These are phyloP conservation scores for Vanrija sp. DNA, from an alignment of 1,284 basidiomycete genomes.

Conservation along the genomic window DNA sequence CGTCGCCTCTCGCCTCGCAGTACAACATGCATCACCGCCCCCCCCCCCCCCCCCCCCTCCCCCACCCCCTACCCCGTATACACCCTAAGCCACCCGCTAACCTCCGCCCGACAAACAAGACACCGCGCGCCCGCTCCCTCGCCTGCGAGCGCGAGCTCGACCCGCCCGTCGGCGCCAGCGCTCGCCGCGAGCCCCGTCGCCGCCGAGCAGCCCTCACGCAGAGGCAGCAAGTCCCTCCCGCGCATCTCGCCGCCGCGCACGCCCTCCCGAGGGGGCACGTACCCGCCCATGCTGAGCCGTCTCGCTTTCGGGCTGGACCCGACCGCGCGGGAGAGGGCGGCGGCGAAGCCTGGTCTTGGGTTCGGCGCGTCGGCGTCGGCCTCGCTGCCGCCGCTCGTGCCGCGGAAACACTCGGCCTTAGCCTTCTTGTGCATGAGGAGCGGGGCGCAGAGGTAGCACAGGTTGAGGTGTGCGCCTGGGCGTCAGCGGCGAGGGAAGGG, in stretches of 20 bases:
- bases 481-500: neutral
- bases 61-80: constrained; percentile 7
- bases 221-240: constrained; percentile 10
- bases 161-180: neutral
- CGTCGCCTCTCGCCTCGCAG: no score
- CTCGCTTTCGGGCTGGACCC: constrained; percentile 24
- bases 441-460: constrained; percentile 39
- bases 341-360: constrained; percentile 17
- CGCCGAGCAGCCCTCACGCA: neutral
- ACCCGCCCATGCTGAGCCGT: constrained; percentile 27
- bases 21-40: no score
- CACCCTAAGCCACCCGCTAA: constrained; percentile 18
- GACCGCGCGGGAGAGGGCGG: constrained; percentile 24
- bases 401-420: neutral
- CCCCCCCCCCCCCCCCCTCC: no score
- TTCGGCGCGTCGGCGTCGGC: neutral
- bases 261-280: constrained; percentile 16
- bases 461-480: constrained; percentile 39
- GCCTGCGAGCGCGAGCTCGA: neutral
- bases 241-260: constrained; percentile 23
- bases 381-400: neutral
- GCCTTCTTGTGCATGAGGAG: constrained; percentile 20
- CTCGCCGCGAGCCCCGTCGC: neutral
- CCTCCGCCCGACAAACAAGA: constrained; percentile 14
- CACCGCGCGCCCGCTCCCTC: constrained; percentile 6